These are phyloP conservation scores for Antitrichia curtipendula DNA, from an alignment of 225 moss, liverwort and hornwort genomes.

Conservation along the genomic window DNA sequence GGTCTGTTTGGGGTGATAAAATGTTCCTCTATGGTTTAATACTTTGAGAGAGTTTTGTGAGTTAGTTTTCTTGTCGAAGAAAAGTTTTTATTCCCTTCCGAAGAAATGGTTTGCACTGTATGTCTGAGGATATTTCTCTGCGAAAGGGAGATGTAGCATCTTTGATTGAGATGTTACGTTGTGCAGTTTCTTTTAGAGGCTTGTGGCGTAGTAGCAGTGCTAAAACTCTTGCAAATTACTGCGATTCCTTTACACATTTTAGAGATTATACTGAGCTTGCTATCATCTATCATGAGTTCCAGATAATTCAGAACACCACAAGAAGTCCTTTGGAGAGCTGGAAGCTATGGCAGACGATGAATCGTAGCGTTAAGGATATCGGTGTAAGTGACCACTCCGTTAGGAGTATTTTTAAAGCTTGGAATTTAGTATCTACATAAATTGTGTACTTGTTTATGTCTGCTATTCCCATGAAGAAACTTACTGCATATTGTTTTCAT, in stretches of 20 bases:
- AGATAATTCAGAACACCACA: slow-evolving; percentile 4
- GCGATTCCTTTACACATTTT: background rate
- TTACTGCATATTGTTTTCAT: background rate
- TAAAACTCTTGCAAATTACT: background rate
- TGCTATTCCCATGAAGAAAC: background rate
- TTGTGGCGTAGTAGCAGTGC: background rate
- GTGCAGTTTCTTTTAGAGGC: background rate
- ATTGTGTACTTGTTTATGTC: background rate
- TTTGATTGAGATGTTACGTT: background rate
- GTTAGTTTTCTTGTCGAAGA: background rate
- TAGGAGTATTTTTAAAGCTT: background rate
- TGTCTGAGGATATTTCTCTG: background rate
- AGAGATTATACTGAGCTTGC: background rate
- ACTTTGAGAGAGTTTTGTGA: background rate
- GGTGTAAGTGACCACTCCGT: slow-evolving; percentile 9
- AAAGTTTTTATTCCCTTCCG: background rate
- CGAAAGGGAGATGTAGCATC: background rate
- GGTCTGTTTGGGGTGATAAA: background rate
- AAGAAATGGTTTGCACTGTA: background rate
- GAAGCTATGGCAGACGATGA: slow-evolving; percentile 35
- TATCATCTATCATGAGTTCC: background rate
- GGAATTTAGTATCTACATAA: background rate
- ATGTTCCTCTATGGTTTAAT: background rate
- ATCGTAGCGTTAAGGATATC: slow-evolving; percentile 23
- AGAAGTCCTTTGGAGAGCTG: slow-evolving; percentile 17